Percentiles rank a stretch among this genome's conserved stretches.
Conservation (phyloP, 2,329 filamentous ascomycete species). For the Monilinia fructigena region DNA sequence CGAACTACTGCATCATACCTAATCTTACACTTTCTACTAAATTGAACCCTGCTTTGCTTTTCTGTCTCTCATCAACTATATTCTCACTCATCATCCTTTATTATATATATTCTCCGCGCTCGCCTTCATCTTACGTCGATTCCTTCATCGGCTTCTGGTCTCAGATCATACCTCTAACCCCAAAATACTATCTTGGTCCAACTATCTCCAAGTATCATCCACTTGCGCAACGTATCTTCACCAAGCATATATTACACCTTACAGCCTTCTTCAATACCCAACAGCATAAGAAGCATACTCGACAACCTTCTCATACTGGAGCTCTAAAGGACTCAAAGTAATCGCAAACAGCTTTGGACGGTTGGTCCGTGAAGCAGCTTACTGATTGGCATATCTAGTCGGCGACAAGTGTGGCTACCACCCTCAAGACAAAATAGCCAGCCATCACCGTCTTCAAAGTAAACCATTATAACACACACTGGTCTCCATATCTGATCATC, state of each 20-base stretch:
- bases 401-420: constrained; percentile 33
- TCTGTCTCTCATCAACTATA: constrained; percentile 21
- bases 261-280: constrained; percentile 2
- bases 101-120: constrained; percentile 34
- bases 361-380: constrained; percentile 18
- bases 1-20: constrained; percentile 36
- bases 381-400: constrained; percentile 29
- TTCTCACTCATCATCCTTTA: constrained; percentile 18
- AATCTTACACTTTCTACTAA: constrained; percentile 32
- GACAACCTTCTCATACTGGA: constrained; percentile 25
- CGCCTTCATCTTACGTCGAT: constrained; percentile 24
- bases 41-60: constrained; percentile 21
- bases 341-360: not conserved
- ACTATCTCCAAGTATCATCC: constrained; percentile 16
- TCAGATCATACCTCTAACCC: constrained; percentile 32
- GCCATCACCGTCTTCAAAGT: constrained; percentile 48
- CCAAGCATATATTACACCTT: constrained; percentile 6
- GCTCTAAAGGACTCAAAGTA: constrained; percentile 28
- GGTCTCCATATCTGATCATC: constrained; percentile 74
- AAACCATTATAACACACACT: constrained; percentile 61
- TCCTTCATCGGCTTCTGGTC: constrained; percentile 31
- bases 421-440: constrained; percentile 29
- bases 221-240: constrained; percentile 5
- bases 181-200: constrained; percentile 17
- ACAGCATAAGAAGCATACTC: constrained; percentile 18